Percentiles rank a stretch among this genome's conserved stretches.
These are phyloP conservation scores for Trichoderma koningii DNA, from an alignment of 2,329 filamentous ascomycete genomes.

Conservation along the genomic window DNA sequence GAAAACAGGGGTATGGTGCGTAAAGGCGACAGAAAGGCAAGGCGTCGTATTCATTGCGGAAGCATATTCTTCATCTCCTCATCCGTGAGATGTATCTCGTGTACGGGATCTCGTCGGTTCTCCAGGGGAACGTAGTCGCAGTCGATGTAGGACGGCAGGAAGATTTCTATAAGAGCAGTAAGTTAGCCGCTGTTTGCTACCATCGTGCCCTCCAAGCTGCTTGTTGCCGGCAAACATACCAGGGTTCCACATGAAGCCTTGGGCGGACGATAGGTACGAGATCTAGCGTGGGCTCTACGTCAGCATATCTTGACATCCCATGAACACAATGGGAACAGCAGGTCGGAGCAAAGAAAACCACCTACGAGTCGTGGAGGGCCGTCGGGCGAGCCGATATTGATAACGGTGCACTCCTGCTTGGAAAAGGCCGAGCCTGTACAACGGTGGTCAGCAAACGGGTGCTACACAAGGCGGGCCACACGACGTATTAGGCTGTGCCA, in stretches of 20 bases:
- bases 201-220: not conserved
- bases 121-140: constrained; percentile 75
- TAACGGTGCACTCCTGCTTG: constrained; percentile 75
- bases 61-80: constrained; percentile 72
- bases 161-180: constrained; percentile 61
- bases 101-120: constrained; percentile 72
- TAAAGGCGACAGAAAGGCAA: constrained; percentile 11
- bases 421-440: constrained; percentile 68
- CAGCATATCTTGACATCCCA: not conserved
- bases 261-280: constrained; percentile 75
- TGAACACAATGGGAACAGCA: not conserved
- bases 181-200: not conserved
- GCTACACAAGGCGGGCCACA: constrained; percentile 13
- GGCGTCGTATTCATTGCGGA: constrained; percentile 54
- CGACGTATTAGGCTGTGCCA: constrained; percentile 14
- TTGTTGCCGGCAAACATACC: constrained; percentile 47
- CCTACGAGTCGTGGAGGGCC: constrained; percentile 71
- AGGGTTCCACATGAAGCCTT: constrained; percentile 83
- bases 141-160: constrained; percentile 76
- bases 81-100: constrained; percentile 76
- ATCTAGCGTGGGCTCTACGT: constrained; percentile 54
- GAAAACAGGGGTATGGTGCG: constrained; percentile 5
- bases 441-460: constrained; percentile 36
- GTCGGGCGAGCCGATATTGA: constrained; percentile 75
- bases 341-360: constrained; percentile 3